Evolutionary conservation across 176 grass and related monocot species (phyloP), one percentile per base, ranked within the genome.

Genomic region (Carex scoparia): DNA sequence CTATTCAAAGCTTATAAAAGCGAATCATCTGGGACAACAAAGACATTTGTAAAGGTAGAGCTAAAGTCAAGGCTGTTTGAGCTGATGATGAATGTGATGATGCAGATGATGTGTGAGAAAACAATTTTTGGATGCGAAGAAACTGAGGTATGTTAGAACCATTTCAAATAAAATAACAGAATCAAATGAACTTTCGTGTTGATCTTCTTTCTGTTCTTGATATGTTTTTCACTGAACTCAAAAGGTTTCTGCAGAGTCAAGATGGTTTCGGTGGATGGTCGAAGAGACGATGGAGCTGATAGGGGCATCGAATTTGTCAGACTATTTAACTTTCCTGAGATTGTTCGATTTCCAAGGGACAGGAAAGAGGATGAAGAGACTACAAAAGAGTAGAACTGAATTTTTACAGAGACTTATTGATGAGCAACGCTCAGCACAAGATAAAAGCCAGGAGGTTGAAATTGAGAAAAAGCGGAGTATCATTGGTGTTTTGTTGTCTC

Each of bases 321-420:
- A 94, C 61, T 89, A 84, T 85, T 9, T 94, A 46, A 87, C 89
- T 7, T 14, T 76, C 11, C 81, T 92, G 7, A 51, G 66, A 5
- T 88, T 65, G 81, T 3, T 91, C 5, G 89, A 85, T 18, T 61
- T 87, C n/a, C 65, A 70, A 30, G 80, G 87, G n/a, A 46, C 51
- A 5, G 77, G 60, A 53, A 84, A 37, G 27, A 88, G 67, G 79
- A 55, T 91, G 67, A n/a, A 23, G 9, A 67, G 32, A 10, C 33
- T 88, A 38, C 84, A 79, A 49, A 40, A 70, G 42, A 67, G 33
- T 33, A 88, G 88, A 79, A 77, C 85, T 38, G 55, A 79, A 31
- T 86, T 91, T 15, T 75, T 86, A 2, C 80, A 72, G 37, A 28
- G 33, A 16, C 62, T 94, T 54, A 88, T 94, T 19, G 87, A 89